Conservation (phyloP, 78 protist genomes). For the Dictyostelium discoideum region DNA sequence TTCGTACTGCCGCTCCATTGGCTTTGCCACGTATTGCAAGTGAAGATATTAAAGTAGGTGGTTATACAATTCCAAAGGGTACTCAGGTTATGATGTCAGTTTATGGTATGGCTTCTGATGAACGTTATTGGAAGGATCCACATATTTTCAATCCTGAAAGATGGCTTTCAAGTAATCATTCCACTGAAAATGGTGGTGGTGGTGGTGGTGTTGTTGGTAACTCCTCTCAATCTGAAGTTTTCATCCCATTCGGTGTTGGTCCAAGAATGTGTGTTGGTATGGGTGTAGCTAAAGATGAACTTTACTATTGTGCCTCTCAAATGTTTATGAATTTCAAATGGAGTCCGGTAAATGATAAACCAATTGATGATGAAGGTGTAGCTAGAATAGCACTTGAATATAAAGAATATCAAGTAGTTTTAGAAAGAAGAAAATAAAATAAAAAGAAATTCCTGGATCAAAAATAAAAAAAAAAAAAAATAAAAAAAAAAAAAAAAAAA, state of each 20-base stretch:
- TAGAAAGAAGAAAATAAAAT: conserved; percentile 29
- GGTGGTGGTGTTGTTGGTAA: background rate
- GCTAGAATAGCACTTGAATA: conserved; percentile 65
- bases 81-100: conserved; percentile 70
- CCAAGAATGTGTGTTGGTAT: conserved; percentile 81
- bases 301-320: conserved; percentile 45
- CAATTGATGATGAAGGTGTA: conserved; percentile 67
- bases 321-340: conserved; percentile 75
- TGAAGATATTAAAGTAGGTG: conserved; percentile 36
- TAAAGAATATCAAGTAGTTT: conserved; percentile 34
- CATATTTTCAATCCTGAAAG: conserved; percentile 50
- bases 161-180: background rate
- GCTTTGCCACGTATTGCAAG: conserved; percentile 50
- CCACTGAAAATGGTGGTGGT: background rate
- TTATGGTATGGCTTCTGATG: conserved; percentile 57
- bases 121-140: conserved; percentile 36
- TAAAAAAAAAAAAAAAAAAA: background rate
- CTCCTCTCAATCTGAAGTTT: background rate
- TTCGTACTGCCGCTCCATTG: conserved; percentile 68
- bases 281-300: conserved; percentile 79
- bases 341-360: conserved; percentile 28
- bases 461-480: background rate
- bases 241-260: conserved; percentile 71
- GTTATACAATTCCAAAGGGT: conserved; percentile 56
- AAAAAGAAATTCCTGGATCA: no score